Evolutionary conservation across 306 rosid species (phyloP), one percentile per base, ranked within the genome.

Genomic region (Lathyrus oleraceus): DNA sequence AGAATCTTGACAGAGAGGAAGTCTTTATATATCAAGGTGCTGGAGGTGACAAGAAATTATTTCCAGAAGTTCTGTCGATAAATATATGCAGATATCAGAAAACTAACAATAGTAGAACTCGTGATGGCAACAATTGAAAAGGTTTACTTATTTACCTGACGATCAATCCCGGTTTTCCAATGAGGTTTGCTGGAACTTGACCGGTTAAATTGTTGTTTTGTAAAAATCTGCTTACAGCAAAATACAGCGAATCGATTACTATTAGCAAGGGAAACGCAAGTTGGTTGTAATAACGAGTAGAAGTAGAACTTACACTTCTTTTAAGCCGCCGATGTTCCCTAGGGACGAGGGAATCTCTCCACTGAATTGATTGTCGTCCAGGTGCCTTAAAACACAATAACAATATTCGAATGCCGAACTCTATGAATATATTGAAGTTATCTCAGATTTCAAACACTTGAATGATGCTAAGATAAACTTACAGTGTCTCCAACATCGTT

Each of bases 141-240:
- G 43, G 57, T 47, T 14, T 63, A 53, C 21, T 67, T 28, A 59
- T 67, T 74, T 85, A 89, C 99, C 88, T 85, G 67, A 91, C 67
- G 54, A 60, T 38, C 61, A 91, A 60, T 57, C 87, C 90, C 38
- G 88, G 63, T 65, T 87, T 91, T 75, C 78, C 87, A 51, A 35
- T 10, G 64, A 91, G 95, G 79, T 80, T 87, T 67, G 70, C 61
- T 8, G 97, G 99, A 86, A 91, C 74, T 69, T 81, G 83, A 80
- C 99, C 97, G 1, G 95, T 87, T 76, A 95, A 76, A 78, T 87
- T 83, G 76, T 95, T 95, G 79, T 91, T 94, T 64, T 95, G 94
- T 70, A 95, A 75, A 81, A 86, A 89, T 52, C 99, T 95, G 88
- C 66, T 54, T 74, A 70, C 68, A 69, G 75, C 23, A 79, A 58